These are phyloP conservation scores for Solanum hybrid DNA, from an alignment of 305 asterid species.

Conservation along the genomic window DNA sequence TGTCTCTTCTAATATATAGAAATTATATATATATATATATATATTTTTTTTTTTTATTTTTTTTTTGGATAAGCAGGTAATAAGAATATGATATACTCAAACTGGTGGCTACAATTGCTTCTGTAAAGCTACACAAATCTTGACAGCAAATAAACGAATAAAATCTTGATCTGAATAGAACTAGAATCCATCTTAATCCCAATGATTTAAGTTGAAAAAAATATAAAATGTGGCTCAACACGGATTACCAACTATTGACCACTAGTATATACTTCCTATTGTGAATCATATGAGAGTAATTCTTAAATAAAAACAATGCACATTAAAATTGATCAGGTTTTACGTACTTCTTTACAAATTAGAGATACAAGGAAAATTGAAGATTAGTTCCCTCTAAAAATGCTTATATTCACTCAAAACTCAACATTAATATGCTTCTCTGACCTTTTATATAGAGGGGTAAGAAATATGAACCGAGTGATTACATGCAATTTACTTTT, in stretches of 20 bases:
- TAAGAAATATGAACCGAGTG: not conserved
- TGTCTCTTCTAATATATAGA: no score
- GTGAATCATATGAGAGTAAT: not conserved
- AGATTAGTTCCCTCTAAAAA: not conserved
- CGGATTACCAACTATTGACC: not conserved
- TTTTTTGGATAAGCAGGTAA: not conserved
- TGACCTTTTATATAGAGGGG: not conserved
- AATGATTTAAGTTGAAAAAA: not conserved
- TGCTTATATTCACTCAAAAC: not conserved
- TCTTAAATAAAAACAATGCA: not conserved
- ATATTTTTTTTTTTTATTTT: no score
- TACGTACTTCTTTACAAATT: not conserved
- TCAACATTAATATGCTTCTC: not conserved
- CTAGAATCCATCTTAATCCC: not conserved
- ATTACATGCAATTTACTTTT: not conserved
- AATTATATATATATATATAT: no score
- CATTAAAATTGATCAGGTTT: not conserved
- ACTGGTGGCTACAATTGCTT: conserved; percentile 26
- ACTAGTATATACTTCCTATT: not conserved
- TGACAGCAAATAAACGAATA: conserved; percentile 26
- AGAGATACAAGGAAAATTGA: not conserved
- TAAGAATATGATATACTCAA: conserved; percentile 16
- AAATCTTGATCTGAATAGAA: conserved; percentile 21
- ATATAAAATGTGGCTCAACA: not conserved
- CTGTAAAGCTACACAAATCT: conserved; percentile 25